phyloP scores from a whole-genome alignment of 1,284 basidiomycete species.

The Sparassis latifolia region DNA sequence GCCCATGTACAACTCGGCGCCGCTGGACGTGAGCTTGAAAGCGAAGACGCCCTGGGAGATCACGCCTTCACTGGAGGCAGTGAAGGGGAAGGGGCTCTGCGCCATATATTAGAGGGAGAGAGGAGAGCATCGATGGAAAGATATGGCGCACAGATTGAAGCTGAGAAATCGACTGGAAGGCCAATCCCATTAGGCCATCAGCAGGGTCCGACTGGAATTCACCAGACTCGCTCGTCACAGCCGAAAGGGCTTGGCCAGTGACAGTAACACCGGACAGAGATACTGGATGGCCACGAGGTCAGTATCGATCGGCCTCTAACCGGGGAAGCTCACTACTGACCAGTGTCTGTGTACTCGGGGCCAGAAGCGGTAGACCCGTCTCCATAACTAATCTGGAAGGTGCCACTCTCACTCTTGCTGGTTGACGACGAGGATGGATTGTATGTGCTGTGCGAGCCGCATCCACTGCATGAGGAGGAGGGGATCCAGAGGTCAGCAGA shows the following conservation, averaged over 20 bases:
- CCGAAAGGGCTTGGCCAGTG: constrained; percentile 24
- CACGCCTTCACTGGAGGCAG: constrained; percentile 22
- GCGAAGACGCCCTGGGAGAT: constrained; percentile 31
- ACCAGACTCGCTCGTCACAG: constrained; percentile 22
- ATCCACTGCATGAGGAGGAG: constrained; percentile 9
- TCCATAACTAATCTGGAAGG: constrained; percentile 44
- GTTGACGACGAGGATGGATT: constrained; percentile 30
- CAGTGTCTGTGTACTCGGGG: constrained; percentile 41
- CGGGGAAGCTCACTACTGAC: constrained; percentile 10
- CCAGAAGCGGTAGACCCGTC: constrained; percentile 50
- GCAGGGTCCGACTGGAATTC: constrained; percentile 19
- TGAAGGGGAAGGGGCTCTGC: constrained; percentile 27
- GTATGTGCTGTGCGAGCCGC: constrained; percentile 21
- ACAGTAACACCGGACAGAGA: constrained; percentile 13
- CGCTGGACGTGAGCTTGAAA: constrained; percentile 38
- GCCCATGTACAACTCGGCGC: constrained; percentile 45
- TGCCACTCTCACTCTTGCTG: constrained; percentile 20
- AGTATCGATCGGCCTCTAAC: constrained; percentile 14
- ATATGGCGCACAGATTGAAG: constrained; percentile 8
- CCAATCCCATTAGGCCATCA: constrained; percentile 26
- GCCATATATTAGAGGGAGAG: not conserved
- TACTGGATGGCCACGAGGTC: constrained; percentile 16
- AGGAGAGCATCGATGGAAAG: not conserved
- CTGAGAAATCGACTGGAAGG: constrained; percentile 25
- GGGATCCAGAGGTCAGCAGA: constrained; percentile 18